phyloP scores from a whole-genome alignment of 2,329 filamentous ascomycete genomes.

The Trichoderma sp. region DNA sequence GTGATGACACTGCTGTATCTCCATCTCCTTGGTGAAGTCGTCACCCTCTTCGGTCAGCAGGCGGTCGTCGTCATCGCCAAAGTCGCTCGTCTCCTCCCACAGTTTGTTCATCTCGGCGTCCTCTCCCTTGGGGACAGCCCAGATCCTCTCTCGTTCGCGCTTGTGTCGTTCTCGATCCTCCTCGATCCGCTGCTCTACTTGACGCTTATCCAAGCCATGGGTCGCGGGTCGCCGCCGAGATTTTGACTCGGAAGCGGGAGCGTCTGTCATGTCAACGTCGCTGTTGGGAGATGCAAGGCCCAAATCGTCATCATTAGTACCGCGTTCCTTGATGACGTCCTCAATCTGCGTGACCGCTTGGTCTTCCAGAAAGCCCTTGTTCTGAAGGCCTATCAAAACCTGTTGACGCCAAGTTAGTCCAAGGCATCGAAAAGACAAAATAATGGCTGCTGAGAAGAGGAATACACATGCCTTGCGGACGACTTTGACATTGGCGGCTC shows the following conservation, averaged over 20 bases:
- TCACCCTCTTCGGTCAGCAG: slow-evolving; percentile 70
- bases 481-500: slow-evolving; percentile 91
- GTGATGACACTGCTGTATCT: slow-evolving; percentile 42
- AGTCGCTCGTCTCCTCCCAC: slow-evolving; percentile 84
- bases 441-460: neutral
- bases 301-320: slow-evolving; percentile 59
- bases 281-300: slow-evolving; percentile 52
- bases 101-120: slow-evolving; percentile 73
- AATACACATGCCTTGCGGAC: slow-evolving; percentile 66
- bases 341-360: slow-evolving; percentile 79
- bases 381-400: slow-evolving; percentile 68
- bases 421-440: neutral
- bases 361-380: slow-evolving; percentile 68
- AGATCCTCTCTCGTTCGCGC: slow-evolving; percentile 84
- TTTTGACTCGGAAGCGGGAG: slow-evolving; percentile 42
- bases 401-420: slow-evolving; percentile 29
- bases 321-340: slow-evolving; percentile 76
- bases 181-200: slow-evolving; percentile 94
- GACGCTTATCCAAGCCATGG: slow-evolving; percentile 69
- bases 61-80: slow-evolving; percentile 82
- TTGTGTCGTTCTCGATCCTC: slow-evolving; percentile 96
- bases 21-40: slow-evolving; percentile 46
- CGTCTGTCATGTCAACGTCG: slow-evolving; percentile 42
- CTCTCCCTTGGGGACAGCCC: slow-evolving; percentile 69
- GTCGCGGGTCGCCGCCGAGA: slow-evolving; percentile 33